Percentiles rank a stretch among this genome's conserved stretches.
phyloP scores from a whole-genome alignment of 352 stramenopile species.

The Globisporangium mamillatum region DNA sequence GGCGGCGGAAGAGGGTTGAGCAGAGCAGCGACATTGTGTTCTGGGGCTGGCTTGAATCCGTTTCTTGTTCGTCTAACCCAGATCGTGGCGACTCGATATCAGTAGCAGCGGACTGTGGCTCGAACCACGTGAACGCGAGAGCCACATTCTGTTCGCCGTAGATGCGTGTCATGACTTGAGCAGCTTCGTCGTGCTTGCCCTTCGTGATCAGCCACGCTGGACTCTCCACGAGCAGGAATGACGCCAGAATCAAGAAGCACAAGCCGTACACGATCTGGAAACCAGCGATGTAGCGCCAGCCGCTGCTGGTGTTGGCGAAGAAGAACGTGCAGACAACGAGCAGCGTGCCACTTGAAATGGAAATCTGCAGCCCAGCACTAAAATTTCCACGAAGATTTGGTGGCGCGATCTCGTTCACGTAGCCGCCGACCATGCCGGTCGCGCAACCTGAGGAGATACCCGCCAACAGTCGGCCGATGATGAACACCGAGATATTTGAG shows the following conservation, averaged over 20 bases:
- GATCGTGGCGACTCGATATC: background rate
- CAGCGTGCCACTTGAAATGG: conserved; percentile 42
- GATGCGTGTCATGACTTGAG: conserved; percentile 26
- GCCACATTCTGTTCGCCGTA: conserved; percentile 33
- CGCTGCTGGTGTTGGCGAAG: conserved; percentile 38
- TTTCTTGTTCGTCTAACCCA: background rate
- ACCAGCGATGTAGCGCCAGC: conserved; percentile 53
- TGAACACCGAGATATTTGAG: conserved; percentile 29
- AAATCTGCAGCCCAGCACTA: conserved; percentile 42
- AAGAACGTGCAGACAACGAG: conserved; percentile 48
- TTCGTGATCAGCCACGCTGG: conserved; percentile 42
- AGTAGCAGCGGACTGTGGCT: conserved; percentile 13
- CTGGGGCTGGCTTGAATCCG: background rate
- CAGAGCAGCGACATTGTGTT: conserved; percentile 11
- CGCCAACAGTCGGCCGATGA: conserved; percentile 41
- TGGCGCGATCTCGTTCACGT: conserved; percentile 49
- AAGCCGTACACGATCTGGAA: conserved; percentile 38
- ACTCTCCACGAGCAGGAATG: conserved; percentile 47
- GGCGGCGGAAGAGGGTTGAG: conserved; percentile 21
- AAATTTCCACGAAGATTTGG: conserved; percentile 36
- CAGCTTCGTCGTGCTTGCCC: conserved; percentile 21
- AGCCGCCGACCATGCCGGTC: conserved; percentile 31
- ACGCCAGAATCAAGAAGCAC: conserved; percentile 33
- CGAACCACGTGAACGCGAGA: conserved; percentile 35
- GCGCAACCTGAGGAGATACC: conserved; percentile 40